phyloP scores from a whole-genome alignment of 2,329 filamentous ascomycete species.

The Aureobasidium sp. region DNA sequence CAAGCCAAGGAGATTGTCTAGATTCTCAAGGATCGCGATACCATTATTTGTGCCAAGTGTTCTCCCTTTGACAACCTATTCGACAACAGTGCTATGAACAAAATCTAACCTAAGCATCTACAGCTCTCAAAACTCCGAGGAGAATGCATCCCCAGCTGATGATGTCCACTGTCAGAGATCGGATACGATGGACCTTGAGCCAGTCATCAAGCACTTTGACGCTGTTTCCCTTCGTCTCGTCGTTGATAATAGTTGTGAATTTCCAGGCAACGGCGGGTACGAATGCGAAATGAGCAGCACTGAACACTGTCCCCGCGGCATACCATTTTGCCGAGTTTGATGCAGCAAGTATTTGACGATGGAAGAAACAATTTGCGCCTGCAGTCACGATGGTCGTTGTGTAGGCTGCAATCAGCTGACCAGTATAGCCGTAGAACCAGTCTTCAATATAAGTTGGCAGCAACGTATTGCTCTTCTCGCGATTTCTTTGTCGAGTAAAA shows the following conservation, averaged over 20 bases:
- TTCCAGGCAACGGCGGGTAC: conserved; percentile 1
- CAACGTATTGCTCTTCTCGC: background rate
- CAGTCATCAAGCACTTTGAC: background rate
- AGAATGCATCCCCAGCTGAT: background rate
- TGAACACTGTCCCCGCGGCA: background rate
- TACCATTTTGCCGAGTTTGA: background rate
- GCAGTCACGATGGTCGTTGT: background rate
- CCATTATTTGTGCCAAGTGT: background rate
- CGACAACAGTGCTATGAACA: background rate
- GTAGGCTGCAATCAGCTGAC: background rate
- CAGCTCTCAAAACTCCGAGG: background rate
- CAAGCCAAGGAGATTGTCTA: background rate
- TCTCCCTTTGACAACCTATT: background rate
- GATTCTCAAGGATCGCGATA: background rate
- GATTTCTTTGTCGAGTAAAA: background rate
- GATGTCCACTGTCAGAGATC: background rate
- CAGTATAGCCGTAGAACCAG: background rate
- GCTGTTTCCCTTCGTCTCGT: background rate
- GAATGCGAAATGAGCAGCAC: background rate
- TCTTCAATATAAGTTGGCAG: background rate
- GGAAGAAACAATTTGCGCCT: background rate
- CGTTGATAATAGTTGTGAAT: background rate
- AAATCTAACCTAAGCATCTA: background rate
- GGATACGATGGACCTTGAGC: background rate
- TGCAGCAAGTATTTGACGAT: background rate